Conservation (phyloP, 148 eudicot species). For the Fagopyrum tataricum region DNA sequence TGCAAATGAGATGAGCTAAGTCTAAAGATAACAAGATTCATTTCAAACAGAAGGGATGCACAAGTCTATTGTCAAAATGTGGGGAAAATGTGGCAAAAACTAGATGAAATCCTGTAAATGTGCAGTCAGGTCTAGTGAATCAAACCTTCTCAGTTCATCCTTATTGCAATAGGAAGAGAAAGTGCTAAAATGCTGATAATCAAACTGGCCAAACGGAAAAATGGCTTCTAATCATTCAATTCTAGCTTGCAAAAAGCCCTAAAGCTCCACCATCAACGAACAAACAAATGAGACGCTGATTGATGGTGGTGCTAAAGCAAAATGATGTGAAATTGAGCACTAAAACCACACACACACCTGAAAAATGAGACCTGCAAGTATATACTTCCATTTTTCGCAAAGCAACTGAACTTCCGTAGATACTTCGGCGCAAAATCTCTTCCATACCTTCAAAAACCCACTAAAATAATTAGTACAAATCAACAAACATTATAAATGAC, state of each 20-base stretch:
- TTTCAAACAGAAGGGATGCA: not conserved
- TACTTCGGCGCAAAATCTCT: constrained; percentile 71
- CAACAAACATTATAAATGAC: not conserved
- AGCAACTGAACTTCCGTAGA: constrained; percentile 68
- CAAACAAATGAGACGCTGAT: no score
- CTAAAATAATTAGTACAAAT: constrained; percentile 17
- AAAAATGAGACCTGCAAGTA: constrained; percentile 72
- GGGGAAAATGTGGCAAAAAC: no score
- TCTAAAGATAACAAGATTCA: not conserved
- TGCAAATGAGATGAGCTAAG: not conserved
- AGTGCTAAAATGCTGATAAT: no score
- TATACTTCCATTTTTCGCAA: constrained; percentile 84
- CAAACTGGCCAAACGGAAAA: no score
- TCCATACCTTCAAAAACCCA: constrained; percentile 64
- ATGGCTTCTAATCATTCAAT: no score
- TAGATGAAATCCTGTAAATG: no score
- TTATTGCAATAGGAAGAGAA: no score
- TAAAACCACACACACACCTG: constrained; percentile 59
- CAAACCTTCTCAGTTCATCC: no score
- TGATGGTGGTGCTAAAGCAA: no score
- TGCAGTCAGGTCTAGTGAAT: no score
- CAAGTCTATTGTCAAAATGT: not conserved
- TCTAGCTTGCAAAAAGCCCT: no score
- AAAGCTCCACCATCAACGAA: not conserved
- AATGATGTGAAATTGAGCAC: not conserved